Evolutionary conservation across 2,329 filamentous ascomycete species (phyloP).

Genomic region (Chrysoporthe puriensis): DNA sequence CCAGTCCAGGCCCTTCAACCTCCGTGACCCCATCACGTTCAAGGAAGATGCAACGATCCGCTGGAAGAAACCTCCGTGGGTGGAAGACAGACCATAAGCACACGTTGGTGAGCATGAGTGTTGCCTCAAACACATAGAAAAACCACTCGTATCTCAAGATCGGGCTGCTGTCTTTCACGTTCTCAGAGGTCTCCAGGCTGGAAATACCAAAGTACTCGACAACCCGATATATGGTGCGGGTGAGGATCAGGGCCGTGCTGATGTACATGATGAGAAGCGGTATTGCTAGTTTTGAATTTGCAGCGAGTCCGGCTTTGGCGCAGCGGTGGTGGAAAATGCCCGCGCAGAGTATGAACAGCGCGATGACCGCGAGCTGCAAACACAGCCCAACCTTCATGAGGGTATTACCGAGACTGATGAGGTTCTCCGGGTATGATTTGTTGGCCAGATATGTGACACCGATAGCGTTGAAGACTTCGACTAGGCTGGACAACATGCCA

Average conservation of each 20-base stretch:
- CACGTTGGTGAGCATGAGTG: slow-evolving; percentile 56
- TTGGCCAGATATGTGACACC: slow-evolving; percentile 54
- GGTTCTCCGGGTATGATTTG: slow-evolving; percentile 41
- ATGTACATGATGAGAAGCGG: slow-evolving; percentile 55
- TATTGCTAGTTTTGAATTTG: slow-evolving; percentile 37
- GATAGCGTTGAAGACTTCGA: slow-evolving; percentile 53
- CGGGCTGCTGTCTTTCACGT: slow-evolving; percentile 45
- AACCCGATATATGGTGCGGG: slow-evolving; percentile 60
- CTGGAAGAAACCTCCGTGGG: slow-evolving; percentile 55
- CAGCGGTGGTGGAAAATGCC: slow-evolving; percentile 53
- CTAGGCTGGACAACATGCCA: slow-evolving; percentile 45
- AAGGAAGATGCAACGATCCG: slow-evolving; percentile 54
- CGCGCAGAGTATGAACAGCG: slow-evolving; percentile 53
- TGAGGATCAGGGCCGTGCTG: slow-evolving; percentile 52
- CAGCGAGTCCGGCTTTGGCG: slow-evolving; percentile 39
- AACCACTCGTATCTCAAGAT: slow-evolving; percentile 61
- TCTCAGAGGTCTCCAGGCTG: slow-evolving; percentile 37
- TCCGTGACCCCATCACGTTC: slow-evolving; percentile 41
- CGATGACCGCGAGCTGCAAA: slow-evolving; percentile 58
- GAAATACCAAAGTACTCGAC: slow-evolving; percentile 62
- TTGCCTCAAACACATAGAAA: slow-evolving; percentile 62
- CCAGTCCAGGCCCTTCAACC: background rate
- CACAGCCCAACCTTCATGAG: slow-evolving; percentile 56
- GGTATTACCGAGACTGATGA: slow-evolving; percentile 46
- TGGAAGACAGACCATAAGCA: slow-evolving; percentile 55